A percentile compares a stretch with the other conserved stretches of the same genome.
Evolutionary conservation across 2,329 filamentous ascomycete genomes (phyloP).

Genomic region (Cercospora berteroae): DNA sequence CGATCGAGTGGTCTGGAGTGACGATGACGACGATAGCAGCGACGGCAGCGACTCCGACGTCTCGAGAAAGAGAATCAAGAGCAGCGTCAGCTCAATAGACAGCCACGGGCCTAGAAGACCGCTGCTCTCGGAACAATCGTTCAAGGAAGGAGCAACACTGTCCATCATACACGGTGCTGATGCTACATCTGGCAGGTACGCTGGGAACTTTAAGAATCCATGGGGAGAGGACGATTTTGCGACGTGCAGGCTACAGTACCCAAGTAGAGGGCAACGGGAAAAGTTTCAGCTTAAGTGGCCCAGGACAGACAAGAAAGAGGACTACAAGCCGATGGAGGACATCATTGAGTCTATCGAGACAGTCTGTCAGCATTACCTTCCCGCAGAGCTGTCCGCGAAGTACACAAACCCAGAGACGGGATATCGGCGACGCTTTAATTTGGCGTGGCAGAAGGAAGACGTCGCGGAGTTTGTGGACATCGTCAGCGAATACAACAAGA

Average conservation of each 20-base stretch:
- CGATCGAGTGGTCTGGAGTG: slow-evolving; percentile 35
- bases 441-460: slow-evolving; percentile 67
- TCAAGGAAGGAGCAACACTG: slow-evolving; percentile 29
- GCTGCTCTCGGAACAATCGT: slow-evolving; percentile 27
- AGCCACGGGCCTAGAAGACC: slow-evolving; percentile 27
- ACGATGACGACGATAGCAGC: slow-evolving; percentile 35
- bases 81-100: slow-evolving; percentile 37
- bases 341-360: slow-evolving; percentile 59
- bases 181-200: slow-evolving; percentile 42
- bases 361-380: slow-evolving; percentile 72
- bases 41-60: slow-evolving; percentile 37
- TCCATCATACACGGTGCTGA: slow-evolving; percentile 44
- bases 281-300: slow-evolving; percentile 73
- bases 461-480: slow-evolving; percentile 67
- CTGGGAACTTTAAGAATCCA: slow-evolving; percentile 50
- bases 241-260: slow-evolving; percentile 71
- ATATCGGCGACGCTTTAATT: slow-evolving; percentile 72
- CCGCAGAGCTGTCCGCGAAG: slow-evolving; percentile 62
- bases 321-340: slow-evolving; percentile 62
- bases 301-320: slow-evolving; percentile 56
- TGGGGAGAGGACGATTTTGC: slow-evolving; percentile 44
- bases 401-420: slow-evolving; percentile 72
- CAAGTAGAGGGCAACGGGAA: slow-evolving; percentile 54
- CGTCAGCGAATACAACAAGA: slow-evolving; percentile 73
- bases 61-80: slow-evolving; percentile 39